Conservation (phyloP, 2,329 filamentous ascomycete species). For the Fusarium paranaense region DNA sequence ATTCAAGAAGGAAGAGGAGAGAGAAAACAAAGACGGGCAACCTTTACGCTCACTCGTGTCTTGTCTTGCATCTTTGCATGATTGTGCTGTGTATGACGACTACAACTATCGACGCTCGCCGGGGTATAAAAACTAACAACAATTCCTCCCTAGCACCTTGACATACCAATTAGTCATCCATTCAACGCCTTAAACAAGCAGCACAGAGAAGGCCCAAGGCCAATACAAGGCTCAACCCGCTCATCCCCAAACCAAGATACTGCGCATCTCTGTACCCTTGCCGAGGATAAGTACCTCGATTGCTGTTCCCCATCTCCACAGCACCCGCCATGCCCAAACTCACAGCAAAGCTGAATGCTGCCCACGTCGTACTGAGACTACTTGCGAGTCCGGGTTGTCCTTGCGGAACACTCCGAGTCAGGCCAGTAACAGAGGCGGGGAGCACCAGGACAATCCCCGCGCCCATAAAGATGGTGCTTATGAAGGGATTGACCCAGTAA, state of each 20-base stretch:
- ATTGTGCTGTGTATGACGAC: neutral
- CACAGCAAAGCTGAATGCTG: constrained; percentile 37
- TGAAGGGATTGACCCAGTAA: constrained; percentile 42
- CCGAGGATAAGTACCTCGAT: constrained; percentile 18
- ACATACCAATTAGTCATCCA: constrained; percentile 6
- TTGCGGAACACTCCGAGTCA: constrained; percentile 35
- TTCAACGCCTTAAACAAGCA: constrained; percentile 32
- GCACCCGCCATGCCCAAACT: constrained; percentile 42
- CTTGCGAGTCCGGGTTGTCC: constrained; percentile 39
- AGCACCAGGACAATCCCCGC: constrained; percentile 39
- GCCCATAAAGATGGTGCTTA: constrained; percentile 43
- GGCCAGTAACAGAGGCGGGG: constrained; percentile 33
- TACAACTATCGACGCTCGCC: constrained; percentile 1
- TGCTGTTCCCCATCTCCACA: constrained; percentile 31
- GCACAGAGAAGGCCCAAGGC: constrained; percentile 31
- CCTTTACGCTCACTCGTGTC: constrained; percentile 24
- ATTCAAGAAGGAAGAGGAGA: constrained; percentile 39
- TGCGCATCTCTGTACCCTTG: constrained; percentile 39
- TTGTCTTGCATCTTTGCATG: neutral
- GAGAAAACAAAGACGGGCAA: constrained; percentile 39
- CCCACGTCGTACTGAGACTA: constrained; percentile 31
- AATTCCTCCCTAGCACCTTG: neutral
- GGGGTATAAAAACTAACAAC: constrained; percentile 23
- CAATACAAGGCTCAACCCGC: constrained; percentile 36
- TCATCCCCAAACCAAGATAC: constrained; percentile 40